Evolutionary conservation across 2,329 filamentous ascomycete species (phyloP).

Genomic region (Aspergillus texensis): DNA sequence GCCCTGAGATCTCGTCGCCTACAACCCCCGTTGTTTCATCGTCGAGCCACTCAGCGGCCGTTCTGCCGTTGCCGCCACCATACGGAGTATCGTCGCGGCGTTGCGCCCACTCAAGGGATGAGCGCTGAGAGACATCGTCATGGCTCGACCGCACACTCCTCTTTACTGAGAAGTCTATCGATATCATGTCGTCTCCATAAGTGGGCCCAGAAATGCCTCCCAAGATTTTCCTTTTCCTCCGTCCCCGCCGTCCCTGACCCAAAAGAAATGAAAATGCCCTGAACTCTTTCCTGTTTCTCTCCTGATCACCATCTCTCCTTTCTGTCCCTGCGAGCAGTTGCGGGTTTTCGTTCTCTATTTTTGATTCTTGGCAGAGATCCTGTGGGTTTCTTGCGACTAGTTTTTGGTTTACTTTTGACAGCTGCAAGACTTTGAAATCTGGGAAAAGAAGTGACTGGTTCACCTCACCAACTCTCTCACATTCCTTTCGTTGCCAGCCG

Average conservation of each 20-base stretch:
- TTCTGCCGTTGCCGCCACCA: not conserved
- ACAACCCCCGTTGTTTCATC: constrained; percentile 5
- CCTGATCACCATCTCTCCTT: not conserved
- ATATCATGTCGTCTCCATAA: not conserved
- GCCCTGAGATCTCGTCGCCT: not conserved
- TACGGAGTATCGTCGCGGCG: not conserved
- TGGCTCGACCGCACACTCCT: not conserved
- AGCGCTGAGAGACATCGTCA: not conserved
- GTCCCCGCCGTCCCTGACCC: not conserved
- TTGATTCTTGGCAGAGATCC: constrained; percentile 7
- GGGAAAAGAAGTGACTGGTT: constrained; percentile 24
- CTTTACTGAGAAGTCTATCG: not conserved
- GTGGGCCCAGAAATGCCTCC: not conserved
- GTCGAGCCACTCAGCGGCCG: not conserved
- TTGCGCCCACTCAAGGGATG: not conserved
- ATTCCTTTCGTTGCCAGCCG: constrained; percentile 35
- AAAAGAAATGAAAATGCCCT: not conserved
- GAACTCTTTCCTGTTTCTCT: not conserved
- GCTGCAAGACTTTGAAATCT: not conserved
- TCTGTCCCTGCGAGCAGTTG: not conserved
- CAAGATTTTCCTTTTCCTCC: not conserved
- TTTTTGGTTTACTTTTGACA: constrained; percentile 5
- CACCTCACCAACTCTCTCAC: constrained; percentile 20
- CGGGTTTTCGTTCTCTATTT: not conserved
- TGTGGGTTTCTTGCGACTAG: constrained; percentile 5